A percentile compares a stretch with the other conserved stretches of the same genome.
These are phyloP conservation scores for Senna tora DNA, from an alignment of 306 rosid species.

Conservation along the genomic window DNA sequence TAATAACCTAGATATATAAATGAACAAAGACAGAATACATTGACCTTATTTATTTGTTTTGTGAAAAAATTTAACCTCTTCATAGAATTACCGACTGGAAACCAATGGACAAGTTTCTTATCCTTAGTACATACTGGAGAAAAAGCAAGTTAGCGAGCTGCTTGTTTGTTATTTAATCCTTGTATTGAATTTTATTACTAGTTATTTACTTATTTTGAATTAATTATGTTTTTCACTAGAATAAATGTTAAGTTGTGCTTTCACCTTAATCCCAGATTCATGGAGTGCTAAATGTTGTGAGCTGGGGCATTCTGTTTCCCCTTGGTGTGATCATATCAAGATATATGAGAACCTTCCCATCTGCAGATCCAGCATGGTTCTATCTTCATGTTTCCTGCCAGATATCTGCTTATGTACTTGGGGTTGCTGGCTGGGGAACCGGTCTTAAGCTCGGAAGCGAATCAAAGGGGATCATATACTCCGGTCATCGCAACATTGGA, in stretches of 20 bases:
- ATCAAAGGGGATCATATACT: constrained; percentile 46
- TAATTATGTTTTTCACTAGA: background rate
- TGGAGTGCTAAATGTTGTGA: constrained; percentile 75
- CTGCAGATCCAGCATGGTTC: constrained; percentile 94
- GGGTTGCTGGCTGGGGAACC: constrained; percentile 93
- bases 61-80: background rate
- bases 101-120: background rate
- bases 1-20: too few species aligned
- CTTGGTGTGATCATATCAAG: constrained; percentile 78
- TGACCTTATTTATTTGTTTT: too few species aligned
- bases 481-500: constrained; percentile 73
- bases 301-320: constrained; percentile 96
- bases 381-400: constrained; percentile 79
- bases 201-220: background rate
- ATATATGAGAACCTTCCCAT: constrained; percentile 65
- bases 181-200: too few species aligned
- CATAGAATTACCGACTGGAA: too few species aligned
- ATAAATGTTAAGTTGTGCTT: background rate
- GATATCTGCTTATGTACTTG: constrained; percentile 71
- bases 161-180: background rate
- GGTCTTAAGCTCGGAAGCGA: constrained; percentile 84
- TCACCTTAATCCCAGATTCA: constrained; percentile 59
- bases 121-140: background rate
- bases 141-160: background rate
- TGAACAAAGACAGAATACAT: too few species aligned